Evolutionary conservation across 345 rosid species (phyloP).

Genomic region (Geranium brycei): DNA sequence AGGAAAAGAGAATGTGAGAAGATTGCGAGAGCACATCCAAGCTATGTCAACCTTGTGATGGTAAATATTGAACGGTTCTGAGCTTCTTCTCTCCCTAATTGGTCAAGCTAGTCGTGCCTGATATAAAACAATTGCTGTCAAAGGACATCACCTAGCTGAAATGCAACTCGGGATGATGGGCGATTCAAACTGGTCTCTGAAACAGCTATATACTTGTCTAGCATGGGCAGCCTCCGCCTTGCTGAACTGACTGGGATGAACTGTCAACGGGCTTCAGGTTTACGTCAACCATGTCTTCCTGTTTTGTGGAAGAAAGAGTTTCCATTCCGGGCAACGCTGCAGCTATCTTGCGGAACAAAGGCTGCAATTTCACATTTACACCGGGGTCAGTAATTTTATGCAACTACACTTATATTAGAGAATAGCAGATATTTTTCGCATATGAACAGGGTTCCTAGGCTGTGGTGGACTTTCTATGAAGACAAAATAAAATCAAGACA

Average conservation of each 20-base stretch:
- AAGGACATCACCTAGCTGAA: background rate
- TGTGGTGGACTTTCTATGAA: background rate
- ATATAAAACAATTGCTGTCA: background rate
- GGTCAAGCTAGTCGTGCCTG: background rate
- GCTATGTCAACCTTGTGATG: too few species aligned
- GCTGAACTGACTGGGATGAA: conserved; percentile 67
- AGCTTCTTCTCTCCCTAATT: background rate
- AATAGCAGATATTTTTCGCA: too few species aligned
- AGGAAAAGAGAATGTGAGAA: too few species aligned
- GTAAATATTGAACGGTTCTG: background rate
- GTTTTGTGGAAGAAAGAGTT: conserved; percentile 71
- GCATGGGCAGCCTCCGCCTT: conserved; percentile 81
- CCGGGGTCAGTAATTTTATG: background rate
- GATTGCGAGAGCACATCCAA: too few species aligned
- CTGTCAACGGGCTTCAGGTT: conserved; percentile 61
- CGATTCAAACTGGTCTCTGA: background rate
- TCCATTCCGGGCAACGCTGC: conserved; percentile 98
- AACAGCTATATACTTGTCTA: conserved; percentile 13
- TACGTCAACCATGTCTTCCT: conserved; percentile 95
- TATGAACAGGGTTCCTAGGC: too few species aligned
- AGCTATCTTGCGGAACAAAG: conserved; percentile 84
- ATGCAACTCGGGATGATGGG: background rate
- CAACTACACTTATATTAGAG: too few species aligned
- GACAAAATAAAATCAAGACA: background rate
- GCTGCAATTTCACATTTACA: conserved; percentile 32